Evolutionary conservation across 2,329 filamentous ascomycete species (phyloP).

Genomic region (Periconia macrospinosa): DNA sequence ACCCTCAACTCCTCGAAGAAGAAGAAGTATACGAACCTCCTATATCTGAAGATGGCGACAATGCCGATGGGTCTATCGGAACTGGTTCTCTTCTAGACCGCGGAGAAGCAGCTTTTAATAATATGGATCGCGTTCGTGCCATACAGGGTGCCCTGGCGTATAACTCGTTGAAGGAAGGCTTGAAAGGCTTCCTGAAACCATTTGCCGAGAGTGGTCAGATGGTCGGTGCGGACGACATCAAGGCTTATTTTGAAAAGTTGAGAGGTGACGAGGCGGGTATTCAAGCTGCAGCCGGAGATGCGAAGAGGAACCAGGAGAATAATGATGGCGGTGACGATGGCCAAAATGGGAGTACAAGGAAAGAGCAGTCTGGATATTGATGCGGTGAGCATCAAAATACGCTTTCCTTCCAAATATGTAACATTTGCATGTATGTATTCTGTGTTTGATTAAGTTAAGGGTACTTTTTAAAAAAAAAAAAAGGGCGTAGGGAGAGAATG

Average conservation of each 20-base stretch:
- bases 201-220: slow-evolving; percentile 89
- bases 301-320: slow-evolving; percentile 29
- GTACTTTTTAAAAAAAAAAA: too few relatives aligned
- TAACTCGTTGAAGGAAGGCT: slow-evolving; percentile 90
- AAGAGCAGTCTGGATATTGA: slow-evolving; percentile 46
- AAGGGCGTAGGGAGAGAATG: too few relatives aligned
- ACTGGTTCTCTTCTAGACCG: slow-evolving; percentile 86
- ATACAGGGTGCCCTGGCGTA: slow-evolving; percentile 98
- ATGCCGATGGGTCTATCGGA: slow-evolving; percentile 61
- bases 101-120: slow-evolving; percentile 88
- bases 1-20: slow-evolving; percentile 86
- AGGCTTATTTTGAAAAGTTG: slow-evolving; percentile 91
- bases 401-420: background rate
- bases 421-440: background rate
- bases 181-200: slow-evolving; percentile 92
- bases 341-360: slow-evolving; percentile 25
- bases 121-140: slow-evolving; percentile 87
- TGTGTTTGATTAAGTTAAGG: background rate
- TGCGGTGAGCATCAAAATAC: background rate
- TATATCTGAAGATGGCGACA: slow-evolving; percentile 64
- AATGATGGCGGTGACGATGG: slow-evolving; percentile 27
- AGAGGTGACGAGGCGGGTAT: slow-evolving; percentile 82
- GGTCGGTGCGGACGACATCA: slow-evolving; percentile 94
- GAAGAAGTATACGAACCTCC: slow-evolving; percentile 94
- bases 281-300: slow-evolving; percentile 34